Percentiles rank a stretch among this genome's conserved stretches.
phyloP scores from a whole-genome alignment of 2,329 filamentous ascomycete genomes.

The Neofusicoccum laricinum region DNA sequence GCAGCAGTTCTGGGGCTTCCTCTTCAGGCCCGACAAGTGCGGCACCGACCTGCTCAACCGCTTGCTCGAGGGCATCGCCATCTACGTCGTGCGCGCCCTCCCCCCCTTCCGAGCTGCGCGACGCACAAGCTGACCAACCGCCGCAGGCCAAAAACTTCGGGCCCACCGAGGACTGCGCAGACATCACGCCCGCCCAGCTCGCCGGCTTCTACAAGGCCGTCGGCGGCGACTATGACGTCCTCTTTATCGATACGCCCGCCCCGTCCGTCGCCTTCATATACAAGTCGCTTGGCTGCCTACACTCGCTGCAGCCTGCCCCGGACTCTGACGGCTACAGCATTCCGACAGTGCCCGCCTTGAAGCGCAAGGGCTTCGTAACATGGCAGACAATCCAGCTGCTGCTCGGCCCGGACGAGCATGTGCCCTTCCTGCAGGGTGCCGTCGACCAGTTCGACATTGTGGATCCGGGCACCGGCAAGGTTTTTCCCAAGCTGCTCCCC shows the following conservation, averaged over 20 bases:
- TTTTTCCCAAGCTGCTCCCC: constrained; percentile 61
- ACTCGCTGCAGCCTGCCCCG: constrained; percentile 72
- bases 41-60: constrained; percentile 47
- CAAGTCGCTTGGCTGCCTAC: constrained; percentile 84
- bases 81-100: constrained; percentile 39
- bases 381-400: constrained; percentile 93
- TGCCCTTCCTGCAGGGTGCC: constrained; percentile 76
- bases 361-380: constrained; percentile 78
- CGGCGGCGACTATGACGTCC: constrained; percentile 48
- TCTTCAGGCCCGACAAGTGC: constrained; percentile 51
- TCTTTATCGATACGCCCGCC: constrained; percentile 75
- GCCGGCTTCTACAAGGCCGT: constrained; percentile 48
- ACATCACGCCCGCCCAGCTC: constrained; percentile 49
- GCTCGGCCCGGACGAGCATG: constrained; percentile 83
- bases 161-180: constrained; percentile 41
- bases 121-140: not conserved
- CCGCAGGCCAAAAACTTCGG: constrained; percentile 41
- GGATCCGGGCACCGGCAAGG: constrained; percentile 62
- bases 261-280: constrained; percentile 87
- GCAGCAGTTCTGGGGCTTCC: constrained; percentile 50
- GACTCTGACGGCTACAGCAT: constrained; percentile 65
- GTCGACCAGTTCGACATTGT: constrained; percentile 73
- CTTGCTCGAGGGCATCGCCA: constrained; percentile 46
- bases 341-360: constrained; percentile 79
- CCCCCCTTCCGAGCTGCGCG: not conserved